Evolutionary conservation across 495 filamentous ascomycete species (phyloP), one percentile per base, ranked within the genome.

Genomic region (Polyplosphaeria fusca): DNA sequence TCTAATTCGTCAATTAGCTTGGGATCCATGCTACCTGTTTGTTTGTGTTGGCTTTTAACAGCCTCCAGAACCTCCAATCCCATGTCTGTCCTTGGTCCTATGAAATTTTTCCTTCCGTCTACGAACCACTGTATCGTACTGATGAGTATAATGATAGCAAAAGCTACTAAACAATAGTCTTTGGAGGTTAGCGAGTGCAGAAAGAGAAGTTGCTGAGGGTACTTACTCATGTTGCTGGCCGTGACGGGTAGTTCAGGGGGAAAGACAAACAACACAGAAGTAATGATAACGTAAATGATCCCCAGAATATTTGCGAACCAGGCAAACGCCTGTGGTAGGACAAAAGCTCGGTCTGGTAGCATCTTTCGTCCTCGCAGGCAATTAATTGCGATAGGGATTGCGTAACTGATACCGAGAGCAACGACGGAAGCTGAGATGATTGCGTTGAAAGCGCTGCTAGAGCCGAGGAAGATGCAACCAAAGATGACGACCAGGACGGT

Each of bases 231-330:
- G 70, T 82, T 89, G 55, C 75, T 81, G 5, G 77, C 82, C 0
- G 81, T 85, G 0, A 82, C 82, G 1, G 85, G 86, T 2, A 87
- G 57, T 2, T 72, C 75, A 0, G 87, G 86, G 3, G 87, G 87
- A 70, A 91, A 87, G 14, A 89, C 76, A 67, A 90, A 91, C 0
- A 91, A 74, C 5, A 89, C 80, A 0, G 85, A 89, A 0, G 85
- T 89, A 4, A 88, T 67, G 20, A 78, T 67, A 20, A 85, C 80
- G 65, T 87, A 90, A 0, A 64, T 70, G 27, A 89, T 69, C 2
- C 87, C 84, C 43, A 90, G 68, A 5, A 84, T 59, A 64, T 88
- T 86, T n/a, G 73, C 66, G 42, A 76, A 60, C 84, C 83, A 90
- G 37, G 79, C 86, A 22, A 87, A 28, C 11, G 62, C 58, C 19